Evolutionary conservation across 2,329 filamentous ascomycete genomes (phyloP).

Genomic region (Scleromitrula shiraiana): DNA sequence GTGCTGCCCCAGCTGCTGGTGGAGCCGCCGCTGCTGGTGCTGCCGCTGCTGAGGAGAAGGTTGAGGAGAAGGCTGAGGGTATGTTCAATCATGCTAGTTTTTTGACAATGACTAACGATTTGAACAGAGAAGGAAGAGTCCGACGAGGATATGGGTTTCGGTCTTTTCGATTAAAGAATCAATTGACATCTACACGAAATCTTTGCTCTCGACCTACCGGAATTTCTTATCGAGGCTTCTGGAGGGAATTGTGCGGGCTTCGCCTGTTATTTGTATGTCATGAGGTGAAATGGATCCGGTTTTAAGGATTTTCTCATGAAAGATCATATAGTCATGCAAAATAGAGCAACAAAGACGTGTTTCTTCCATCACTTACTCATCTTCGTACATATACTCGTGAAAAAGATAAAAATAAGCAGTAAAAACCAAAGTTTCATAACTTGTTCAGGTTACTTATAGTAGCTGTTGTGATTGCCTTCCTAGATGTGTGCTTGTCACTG

Average conservation of each 20-base stretch:
- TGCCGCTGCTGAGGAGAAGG: constrained; percentile 54
- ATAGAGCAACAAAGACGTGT: constrained; percentile 29
- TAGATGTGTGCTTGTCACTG: no score
- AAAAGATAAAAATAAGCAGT: no score
- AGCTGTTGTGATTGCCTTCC: no score
- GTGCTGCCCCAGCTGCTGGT: constrained; percentile 57
- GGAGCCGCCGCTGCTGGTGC: constrained; percentile 60
- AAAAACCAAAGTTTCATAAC: no score
- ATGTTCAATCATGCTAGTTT: constrained; percentile 42
- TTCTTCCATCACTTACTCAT: constrained; percentile 19
- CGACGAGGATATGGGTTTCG: constrained; percentile 71
- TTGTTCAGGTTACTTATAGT: no score
- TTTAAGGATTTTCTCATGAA: constrained; percentile 17
- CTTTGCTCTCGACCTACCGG: constrained; percentile 20
- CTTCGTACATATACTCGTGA: not conserved
- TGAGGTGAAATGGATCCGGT: constrained; percentile 19
- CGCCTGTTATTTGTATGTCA: constrained; percentile 24
- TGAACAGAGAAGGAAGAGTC: constrained; percentile 56
- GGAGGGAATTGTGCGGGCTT: constrained; percentile 26
- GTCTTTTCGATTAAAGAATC: constrained; percentile 62
- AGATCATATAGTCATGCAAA: constrained; percentile 21
- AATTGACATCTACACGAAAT: constrained; percentile 18
- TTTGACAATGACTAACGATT: constrained; percentile 19
- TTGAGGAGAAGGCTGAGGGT: constrained; percentile 74
- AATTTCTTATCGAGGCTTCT: constrained; percentile 20